Evolutionary conservation across 2,329 filamentous ascomycete species (phyloP).

Genomic region (Hypoxylon sp.): DNA sequence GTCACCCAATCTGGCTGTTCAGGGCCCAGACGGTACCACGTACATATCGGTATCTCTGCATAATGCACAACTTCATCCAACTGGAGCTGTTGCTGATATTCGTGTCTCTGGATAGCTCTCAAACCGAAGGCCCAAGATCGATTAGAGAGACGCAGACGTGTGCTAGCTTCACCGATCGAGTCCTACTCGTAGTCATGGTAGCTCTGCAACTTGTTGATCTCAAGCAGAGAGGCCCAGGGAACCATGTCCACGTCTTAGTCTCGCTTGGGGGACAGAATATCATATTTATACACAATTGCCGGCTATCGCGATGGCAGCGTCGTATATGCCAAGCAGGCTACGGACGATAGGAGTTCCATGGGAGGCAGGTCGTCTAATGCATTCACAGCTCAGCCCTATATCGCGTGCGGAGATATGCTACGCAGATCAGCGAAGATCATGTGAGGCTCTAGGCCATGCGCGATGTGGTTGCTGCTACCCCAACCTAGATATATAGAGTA

Average conservation of each 20-base stretch:
- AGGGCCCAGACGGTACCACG: background rate
- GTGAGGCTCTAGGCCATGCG: constrained; percentile 14
- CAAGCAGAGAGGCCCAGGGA: background rate
- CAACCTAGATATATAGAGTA: too few species aligned
- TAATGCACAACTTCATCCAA: background rate
- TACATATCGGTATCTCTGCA: background rate
- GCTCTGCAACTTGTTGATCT: background rate
- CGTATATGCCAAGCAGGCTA: constrained; percentile 6
- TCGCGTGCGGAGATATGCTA: constrained; percentile 10
- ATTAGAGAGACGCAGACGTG: background rate
- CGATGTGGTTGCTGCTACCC: too few species aligned
- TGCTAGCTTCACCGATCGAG: background rate
- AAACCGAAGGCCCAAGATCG: background rate
- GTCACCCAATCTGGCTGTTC: background rate
- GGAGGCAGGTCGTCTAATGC: constrained; percentile 18
- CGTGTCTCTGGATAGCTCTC: background rate
- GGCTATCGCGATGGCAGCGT: constrained; percentile 1
- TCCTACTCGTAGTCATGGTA: too few species aligned
- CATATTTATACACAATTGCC: background rate
- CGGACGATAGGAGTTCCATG: constrained; percentile 1
- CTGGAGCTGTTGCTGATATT: background rate
- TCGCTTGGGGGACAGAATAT: background rate
- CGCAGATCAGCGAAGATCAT: constrained; percentile 25
- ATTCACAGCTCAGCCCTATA: constrained; percentile 20
- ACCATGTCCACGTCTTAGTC: background rate